Conservation (phyloP, 768 basidiomycete species). For the Termitomyces sp. region DNA sequence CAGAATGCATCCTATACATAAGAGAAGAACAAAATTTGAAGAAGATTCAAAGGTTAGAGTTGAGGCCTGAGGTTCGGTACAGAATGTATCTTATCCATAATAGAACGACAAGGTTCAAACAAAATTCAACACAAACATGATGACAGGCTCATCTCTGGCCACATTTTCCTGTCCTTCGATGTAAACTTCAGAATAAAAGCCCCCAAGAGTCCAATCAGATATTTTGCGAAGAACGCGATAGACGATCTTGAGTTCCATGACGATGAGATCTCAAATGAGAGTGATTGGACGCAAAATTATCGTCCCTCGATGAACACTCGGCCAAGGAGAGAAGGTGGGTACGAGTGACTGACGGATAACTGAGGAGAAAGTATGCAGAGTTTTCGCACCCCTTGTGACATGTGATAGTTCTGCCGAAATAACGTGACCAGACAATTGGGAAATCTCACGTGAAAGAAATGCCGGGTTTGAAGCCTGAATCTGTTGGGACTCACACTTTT, state of each 20-base stretch:
- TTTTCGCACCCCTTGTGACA: no score
- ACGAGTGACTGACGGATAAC: neutral
- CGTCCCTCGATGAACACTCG: neutral
- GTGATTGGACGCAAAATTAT: neutral
- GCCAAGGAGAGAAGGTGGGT: neutral
- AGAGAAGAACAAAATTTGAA: no score
- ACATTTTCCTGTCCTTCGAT: slow-evolving; percentile 56
- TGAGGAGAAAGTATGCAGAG: neutral
- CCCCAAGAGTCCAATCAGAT: slow-evolving; percentile 53
- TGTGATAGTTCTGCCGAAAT: no score
- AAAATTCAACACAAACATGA: neutral
- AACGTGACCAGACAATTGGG: no score
- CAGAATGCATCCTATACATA: neutral
- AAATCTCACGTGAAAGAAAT: no score
- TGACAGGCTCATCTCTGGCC: slow-evolving; percentile 33
- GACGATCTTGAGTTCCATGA: slow-evolving; percentile 45
- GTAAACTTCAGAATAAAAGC: slow-evolving; percentile 58
- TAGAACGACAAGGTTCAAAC: no score
- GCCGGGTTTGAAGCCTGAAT: no score
- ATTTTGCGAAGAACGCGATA: slow-evolving; percentile 57
- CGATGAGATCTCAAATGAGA: neutral
- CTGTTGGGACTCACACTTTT: no score
- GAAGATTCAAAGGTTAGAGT: no score
- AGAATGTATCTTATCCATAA: no score
- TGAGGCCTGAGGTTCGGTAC: no score